Evolutionary conservation across 768 basidiomycete genomes (phyloP), one percentile per base, ranked within the genome.

Genomic region (Suillus spraguei): DNA sequence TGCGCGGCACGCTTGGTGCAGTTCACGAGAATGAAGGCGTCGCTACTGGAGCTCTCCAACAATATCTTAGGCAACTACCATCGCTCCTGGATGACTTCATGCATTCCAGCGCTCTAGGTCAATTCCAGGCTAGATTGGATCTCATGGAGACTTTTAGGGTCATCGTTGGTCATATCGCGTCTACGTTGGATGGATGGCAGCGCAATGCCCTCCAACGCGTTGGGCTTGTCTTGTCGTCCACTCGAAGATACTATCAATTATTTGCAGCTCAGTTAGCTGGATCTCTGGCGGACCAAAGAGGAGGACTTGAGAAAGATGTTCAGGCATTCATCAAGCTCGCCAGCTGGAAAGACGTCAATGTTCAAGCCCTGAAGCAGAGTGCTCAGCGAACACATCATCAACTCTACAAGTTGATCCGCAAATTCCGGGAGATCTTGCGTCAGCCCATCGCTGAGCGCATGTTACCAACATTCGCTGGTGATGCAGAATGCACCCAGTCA

Each of bases 331-430:
- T 99, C 80, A 97, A 95, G 74, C 81, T 99, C 52, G 97, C 97
- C 2, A 98, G 95, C 70, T 99, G 97, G 97, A 97, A 92, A 75
- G 97, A 99, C 71, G 80, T 95, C 71, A 99, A 99, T 70, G 91
- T 99, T 11, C 90, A 93, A 66, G 95, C 97, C 2, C 82, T 99
- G 63, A 92, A 91, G 74, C 89, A 91, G 64, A 97, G 95, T 71
- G 95, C 97, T 0, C 87, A 91, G 64, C 87, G 82, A 69, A 95
- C 94, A 2, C 97, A 99, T 73, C 89, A 88, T 63, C 93, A 96
- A 66, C 80, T 99, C 2, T 95, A 94, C 84, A 94, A 93, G 74
- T 84, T 87, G 66, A 85, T 98, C 64, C 87, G 94, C 59, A 97
- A 94, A 78, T 97, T 95, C 80, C 87, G 95, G n/a, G 91, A 94